Conservation (phyloP, 495 filamentous ascomycete genomes). For the Aspergillus nanangensis region DNA sequence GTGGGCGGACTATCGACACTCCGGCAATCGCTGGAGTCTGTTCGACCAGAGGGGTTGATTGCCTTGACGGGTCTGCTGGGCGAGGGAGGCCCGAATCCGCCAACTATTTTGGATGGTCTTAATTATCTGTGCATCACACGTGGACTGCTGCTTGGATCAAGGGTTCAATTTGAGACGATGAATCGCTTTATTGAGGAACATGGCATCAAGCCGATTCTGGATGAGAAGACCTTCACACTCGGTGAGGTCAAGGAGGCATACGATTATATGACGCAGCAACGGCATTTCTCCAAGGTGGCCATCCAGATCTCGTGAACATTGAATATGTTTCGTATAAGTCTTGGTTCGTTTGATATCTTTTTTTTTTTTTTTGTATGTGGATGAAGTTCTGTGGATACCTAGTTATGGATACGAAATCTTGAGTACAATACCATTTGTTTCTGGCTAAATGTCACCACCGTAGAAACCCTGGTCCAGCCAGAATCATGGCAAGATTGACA, state of each 20-base stretch:
- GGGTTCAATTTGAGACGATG: conserved; percentile 53
- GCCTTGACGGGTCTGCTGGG: conserved; percentile 49
- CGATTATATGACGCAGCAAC: conserved; percentile 50
- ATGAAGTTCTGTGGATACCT: no score
- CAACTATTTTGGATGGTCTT: conserved; percentile 31
- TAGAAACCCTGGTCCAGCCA: background rate
- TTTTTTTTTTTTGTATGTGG: background rate
- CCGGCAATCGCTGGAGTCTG: conserved; percentile 51
- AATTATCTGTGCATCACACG: conserved; percentile 29
- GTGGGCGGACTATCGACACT: conserved; percentile 55
- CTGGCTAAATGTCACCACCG: background rate
- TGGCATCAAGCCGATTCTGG: conserved; percentile 53
- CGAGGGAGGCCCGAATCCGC: conserved; percentile 17
- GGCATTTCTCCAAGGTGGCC: conserved; percentile 65
- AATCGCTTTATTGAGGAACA: conserved; percentile 49
- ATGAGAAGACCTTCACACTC: conserved; percentile 49
- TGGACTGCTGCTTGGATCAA: conserved; percentile 44
- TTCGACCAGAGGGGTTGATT: conserved; percentile 57
- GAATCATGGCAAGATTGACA: background rate
- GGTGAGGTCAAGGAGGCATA: conserved; percentile 44
- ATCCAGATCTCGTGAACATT: conserved; percentile 47
- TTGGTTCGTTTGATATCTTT: background rate
- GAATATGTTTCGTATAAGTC: background rate
- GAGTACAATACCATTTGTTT: no score
- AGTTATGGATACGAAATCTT: no score